Conservation (phyloP, 2,329 filamentous ascomycete genomes). For the Hyphodiscus sp. region DNA sequence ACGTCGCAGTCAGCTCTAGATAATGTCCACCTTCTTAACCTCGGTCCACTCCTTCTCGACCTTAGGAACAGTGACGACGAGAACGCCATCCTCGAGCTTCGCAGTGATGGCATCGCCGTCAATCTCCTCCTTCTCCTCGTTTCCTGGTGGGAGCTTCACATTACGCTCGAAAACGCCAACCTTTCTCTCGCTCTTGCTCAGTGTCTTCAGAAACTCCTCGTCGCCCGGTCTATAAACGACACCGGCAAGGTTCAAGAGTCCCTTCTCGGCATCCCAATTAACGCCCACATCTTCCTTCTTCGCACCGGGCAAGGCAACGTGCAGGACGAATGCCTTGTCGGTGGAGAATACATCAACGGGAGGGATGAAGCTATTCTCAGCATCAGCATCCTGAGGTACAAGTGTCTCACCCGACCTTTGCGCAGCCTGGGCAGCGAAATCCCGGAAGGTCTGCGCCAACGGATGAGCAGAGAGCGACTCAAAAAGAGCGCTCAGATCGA, state of each 20-base stretch:
- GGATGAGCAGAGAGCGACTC: constrained; percentile 23
- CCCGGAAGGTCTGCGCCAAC: constrained; percentile 24
- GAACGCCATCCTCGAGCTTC: constrained; percentile 71
- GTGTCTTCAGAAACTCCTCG: constrained; percentile 58
- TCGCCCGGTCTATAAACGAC: constrained; percentile 66
- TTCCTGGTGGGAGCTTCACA: constrained; percentile 51
- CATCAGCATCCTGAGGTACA: constrained; percentile 21
- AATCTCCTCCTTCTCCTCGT: constrained; percentile 51
- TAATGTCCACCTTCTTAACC: constrained; percentile 52
- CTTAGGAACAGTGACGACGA: constrained; percentile 74
- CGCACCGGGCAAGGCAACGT: constrained; percentile 68
- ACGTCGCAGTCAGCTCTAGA: constrained; percentile 22
- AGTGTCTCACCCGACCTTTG: constrained; percentile 20
- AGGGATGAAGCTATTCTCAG: constrained; percentile 47
- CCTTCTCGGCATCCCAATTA: constrained; percentile 66
- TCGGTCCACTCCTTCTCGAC: constrained; percentile 59
- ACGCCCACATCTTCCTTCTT: constrained; percentile 74
- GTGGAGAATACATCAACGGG: constrained; percentile 74
- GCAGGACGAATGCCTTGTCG: constrained; percentile 57
- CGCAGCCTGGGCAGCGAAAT: constrained; percentile 21
- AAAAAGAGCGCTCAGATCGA: constrained; percentile 26
- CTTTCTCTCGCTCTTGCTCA: constrained; percentile 58
- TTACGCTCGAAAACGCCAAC: constrained; percentile 70
- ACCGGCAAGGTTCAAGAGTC: constrained; percentile 60
- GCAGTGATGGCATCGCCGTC: constrained; percentile 64